Conservation (phyloP, 805 yeast genomes). For the Candida morakotiae region DNA sequence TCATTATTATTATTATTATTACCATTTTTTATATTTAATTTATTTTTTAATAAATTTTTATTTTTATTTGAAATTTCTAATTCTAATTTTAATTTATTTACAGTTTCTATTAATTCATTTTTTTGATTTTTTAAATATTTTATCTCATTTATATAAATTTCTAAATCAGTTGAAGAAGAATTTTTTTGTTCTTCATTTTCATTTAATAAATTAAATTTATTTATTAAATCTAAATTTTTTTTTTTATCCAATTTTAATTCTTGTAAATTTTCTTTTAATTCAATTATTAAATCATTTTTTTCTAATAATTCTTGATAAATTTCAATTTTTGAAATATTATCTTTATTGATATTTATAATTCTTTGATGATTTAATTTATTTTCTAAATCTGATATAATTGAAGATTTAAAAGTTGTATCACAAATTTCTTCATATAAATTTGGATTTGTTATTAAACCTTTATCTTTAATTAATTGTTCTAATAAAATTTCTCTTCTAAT, state of each 20-base stretch:
- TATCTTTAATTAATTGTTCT: conserved; percentile 41
- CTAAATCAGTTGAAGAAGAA: not conserved
- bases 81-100: conserved; percentile 36
- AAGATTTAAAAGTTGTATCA: conserved; percentile 13
- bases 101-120: conserved; percentile 39
- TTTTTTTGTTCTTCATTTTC: not conserved
- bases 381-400: conserved; percentile 46
- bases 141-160: conserved; percentile 14
- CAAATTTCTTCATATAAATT: not conserved
- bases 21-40: conserved; percentile 23
- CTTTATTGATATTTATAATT: conserved; percentile 50
- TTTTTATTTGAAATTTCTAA: conserved; percentile 33
- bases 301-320: conserved; percentile 43
- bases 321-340: conserved; percentile 38
- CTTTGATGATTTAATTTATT: conserved; percentile 62
- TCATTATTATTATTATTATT: conserved; percentile 22
- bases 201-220: not conserved
- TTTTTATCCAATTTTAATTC: conserved; percentile 17
- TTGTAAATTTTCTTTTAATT: conserved; percentile 44
- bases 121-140: conserved; percentile 25
- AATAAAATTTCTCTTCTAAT: conserved; percentile 64
- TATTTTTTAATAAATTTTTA: conserved; percentile 27
- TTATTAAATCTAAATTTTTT: not conserved
- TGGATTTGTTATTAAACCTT: not conserved
- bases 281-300: conserved; percentile 46